Evolutionary conservation across 2,329 filamentous ascomycete species (phyloP), one percentile per base, ranked within the genome.

Genomic region (Scedosporium apiospermum): DNA sequence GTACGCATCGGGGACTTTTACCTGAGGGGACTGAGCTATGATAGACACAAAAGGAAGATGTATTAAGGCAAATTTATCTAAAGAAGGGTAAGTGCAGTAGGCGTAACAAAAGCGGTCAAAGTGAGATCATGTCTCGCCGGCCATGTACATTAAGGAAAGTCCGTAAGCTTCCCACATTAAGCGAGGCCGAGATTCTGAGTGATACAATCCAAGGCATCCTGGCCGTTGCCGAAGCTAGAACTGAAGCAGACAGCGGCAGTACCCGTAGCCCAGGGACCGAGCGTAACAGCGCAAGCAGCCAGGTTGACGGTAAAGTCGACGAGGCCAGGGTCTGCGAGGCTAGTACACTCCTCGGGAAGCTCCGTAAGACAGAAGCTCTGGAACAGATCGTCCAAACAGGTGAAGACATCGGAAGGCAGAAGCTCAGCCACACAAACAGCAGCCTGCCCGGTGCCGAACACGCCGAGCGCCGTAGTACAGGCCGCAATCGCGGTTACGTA

Each of bases 251-350:
- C 34, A 49, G 57, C 9, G 5, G 41, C 18, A 21, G 23, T 6
- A n/a, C 23, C 34, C 14, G 21, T 21, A 46, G 38, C 14, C n/a
- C 42, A 18, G 18, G 34, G 16, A 9, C 42, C 34, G 41, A 59
- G 21, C n/a, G 14, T 44, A 38, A 42, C 23, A 12, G 30, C 12
- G 41, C 38, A 38, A 46, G 6, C 16, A 61, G 62, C 44, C 63
- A 65, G 18, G 63, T 63, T 23, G 60, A 66, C 23, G 60, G 55
- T 10, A 59, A 65, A 26, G 41, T 62, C 21, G 63, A 63, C 38
- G 65, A 66, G 34, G 63, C 62, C n/a, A 42, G 30, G 23, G 21
- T 27, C 30, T 3, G 18, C 27, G 1, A 67, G 61, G n/a, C 18
- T 14, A 7, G 10, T 14, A 51, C 65, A 67, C 3, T 44, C 60